Base-by-base conservation (phyloP, 2,329 filamentous ascomycete species). In the Penicillium sp. region DNA sequence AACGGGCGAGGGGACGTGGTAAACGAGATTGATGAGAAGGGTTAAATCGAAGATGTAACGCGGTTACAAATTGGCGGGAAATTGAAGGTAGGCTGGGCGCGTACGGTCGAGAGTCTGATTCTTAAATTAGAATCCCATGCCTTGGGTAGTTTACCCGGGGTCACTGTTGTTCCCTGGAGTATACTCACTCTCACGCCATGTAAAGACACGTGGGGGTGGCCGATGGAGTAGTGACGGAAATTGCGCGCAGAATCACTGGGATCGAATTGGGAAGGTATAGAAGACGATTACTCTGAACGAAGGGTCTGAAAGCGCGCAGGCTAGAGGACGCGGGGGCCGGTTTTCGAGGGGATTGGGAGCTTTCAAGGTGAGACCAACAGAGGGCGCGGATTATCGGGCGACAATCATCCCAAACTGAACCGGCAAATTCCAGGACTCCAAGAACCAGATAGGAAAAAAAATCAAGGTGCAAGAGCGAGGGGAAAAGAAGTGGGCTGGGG, bases 171-270 rank as follows among this genome's bases (percentile, higher is more conserved):
- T 45, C 17, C 50, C 50, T 42, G 31, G 33, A 51, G 21, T 31
- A 42, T 44, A 63, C 62, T 67, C 54, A 67, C 65, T 41, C 44
- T 64, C 57, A 64, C 58, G 62, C 58, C 65, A 67, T 67, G 57
- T 58, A 66, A 53, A 44, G 31, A 54, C 53, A 60, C 55, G 51
- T 55, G 52, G 56, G 44, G 38, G 42, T 42, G 13, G 31, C 21
- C 9, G 44, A 48, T 41, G 35, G 19, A 55, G 25, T 15, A 25
- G 44, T 17, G 9, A 38, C n/a, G 7, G 21, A 13, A 42, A 35
- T 21, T 21, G 44, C 36, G 52, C 55, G 43, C 39, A 39, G 38
- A 35, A 31, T 21, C n/a, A 56, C 45, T 19, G 15, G 15, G 13
- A 36, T 38, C 36, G 15, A 31, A 43, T 23, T 43, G 43, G 31